A percentile compares a stretch with the other conserved stretches of the same genome.
Evolutionary conservation across 345 rosid species (phyloP).

Genomic region (Populus alba): DNA sequence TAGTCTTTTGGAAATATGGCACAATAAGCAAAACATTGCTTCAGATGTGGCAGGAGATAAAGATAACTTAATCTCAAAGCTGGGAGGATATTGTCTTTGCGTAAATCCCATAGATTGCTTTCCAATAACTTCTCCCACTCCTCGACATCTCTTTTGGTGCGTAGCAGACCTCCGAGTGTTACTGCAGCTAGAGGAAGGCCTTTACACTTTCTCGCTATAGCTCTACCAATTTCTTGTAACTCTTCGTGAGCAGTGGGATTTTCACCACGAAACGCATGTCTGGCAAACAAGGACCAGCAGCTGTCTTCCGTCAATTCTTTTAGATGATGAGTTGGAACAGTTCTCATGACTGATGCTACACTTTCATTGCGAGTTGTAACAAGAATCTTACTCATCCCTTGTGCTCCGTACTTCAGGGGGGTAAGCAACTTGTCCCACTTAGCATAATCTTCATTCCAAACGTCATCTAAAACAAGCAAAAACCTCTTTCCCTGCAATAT

Average conservation of each 20-base stretch:
- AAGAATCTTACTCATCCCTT: constrained; percentile 1
- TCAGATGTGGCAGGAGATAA: neutral
- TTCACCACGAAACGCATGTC: neutral
- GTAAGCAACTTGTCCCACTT: neutral
- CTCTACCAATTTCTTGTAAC: neutral
- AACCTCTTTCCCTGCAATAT: neutral
- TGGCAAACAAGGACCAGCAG: constrained; percentile 3
- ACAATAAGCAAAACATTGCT: no score
- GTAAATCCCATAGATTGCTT: neutral
- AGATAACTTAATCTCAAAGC: constrained; percentile 3
- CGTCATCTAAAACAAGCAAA: no score
- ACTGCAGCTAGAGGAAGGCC: constrained; percentile 11
- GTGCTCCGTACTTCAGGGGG: neutral
- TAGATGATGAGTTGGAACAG: neutral
- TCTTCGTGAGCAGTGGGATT: neutral
- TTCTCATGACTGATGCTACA: constrained; percentile 1
- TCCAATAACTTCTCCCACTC: constrained; percentile 7
- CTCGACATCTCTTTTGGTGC: neutral
- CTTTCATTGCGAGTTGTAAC: constrained; percentile 4
- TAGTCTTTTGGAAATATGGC: constrained; percentile 6
- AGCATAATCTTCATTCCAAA: neutral
- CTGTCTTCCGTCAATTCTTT: neutral
- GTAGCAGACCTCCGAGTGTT: neutral
- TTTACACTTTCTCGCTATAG: neutral
- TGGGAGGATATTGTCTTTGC: neutral